Percentiles rank a stretch among this genome's conserved stretches.
Evolutionary conservation across 139 green algal species (phyloP).

Genomic region (Volvox africanus): DNA sequence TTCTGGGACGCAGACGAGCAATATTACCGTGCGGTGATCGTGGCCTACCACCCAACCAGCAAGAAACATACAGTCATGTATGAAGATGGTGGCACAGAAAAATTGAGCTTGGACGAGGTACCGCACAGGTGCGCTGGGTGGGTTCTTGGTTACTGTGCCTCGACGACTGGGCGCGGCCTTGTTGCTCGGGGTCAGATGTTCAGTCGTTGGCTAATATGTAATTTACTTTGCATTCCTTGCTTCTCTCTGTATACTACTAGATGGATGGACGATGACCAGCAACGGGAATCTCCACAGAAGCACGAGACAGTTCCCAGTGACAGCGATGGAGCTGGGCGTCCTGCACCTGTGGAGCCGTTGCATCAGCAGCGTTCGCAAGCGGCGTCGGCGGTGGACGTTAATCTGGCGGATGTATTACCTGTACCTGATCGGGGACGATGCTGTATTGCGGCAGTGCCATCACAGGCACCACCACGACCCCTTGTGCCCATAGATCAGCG

Average conservation of each 20-base stretch:
- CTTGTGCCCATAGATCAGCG: background rate
- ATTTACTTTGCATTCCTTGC: too few species aligned
- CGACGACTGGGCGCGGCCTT: too few species aligned
- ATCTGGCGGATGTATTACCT: background rate
- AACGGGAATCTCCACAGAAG: background rate
- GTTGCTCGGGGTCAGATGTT: too few species aligned
- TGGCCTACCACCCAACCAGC: slow-evolving; percentile 70
- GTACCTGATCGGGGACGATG: background rate
- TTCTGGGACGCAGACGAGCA: slow-evolving; percentile 81
- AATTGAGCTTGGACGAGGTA: slow-evolving; percentile 67
- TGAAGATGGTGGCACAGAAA: slow-evolving; percentile 81
- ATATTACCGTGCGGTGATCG: slow-evolving; percentile 81
- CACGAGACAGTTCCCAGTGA: background rate
- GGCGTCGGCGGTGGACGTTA: background rate
- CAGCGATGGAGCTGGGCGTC: background rate
- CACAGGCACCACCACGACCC: background rate
- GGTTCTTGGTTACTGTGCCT: too few species aligned
- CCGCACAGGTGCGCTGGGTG: slow-evolving; percentile 31
- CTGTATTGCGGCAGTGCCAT: background rate
- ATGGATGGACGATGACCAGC: slow-evolving; percentile 21
- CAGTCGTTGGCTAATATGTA: too few species aligned
- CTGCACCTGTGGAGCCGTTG: background rate
- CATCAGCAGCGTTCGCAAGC: background rate
- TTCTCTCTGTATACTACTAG: background rate
- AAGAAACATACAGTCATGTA: slow-evolving; percentile 81